Evolutionary conservation across 257 asterid species (phyloP).

Genomic region (Solanum pennellii): DNA sequence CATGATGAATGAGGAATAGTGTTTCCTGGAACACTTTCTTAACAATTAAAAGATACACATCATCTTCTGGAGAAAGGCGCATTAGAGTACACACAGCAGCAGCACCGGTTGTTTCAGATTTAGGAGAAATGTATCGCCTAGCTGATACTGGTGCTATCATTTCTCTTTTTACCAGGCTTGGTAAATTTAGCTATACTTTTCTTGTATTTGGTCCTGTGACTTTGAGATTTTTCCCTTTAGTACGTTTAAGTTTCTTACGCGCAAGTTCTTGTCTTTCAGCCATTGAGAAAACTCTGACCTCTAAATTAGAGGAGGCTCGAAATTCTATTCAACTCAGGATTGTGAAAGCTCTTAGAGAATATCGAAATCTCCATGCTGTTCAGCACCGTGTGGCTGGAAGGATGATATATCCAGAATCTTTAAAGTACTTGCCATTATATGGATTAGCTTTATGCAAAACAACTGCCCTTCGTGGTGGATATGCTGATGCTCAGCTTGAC

Average conservation of each 20-base stretch:
- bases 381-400: constrained; percentile 84
- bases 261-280: constrained; percentile 42
- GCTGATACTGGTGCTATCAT: constrained; percentile 89
- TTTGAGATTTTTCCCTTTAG: background rate
- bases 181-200: constrained; percentile 22
- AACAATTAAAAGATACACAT: constrained; percentile 72
- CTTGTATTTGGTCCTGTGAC: background rate
- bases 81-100: constrained; percentile 97
- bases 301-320: constrained; percentile 90
- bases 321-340: constrained; percentile 60
- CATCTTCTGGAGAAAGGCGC: constrained; percentile 97
- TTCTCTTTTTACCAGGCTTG: constrained; percentile 83
- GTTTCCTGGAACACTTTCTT: constrained; percentile 21
- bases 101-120: constrained; percentile 90
- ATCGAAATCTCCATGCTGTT: constrained; percentile 85
- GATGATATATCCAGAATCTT: constrained; percentile 88
- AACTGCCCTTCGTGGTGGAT: constrained; percentile 83
- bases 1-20: background rate
- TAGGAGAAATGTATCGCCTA: constrained; percentile 89
- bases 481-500: constrained; percentile 67
- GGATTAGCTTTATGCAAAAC: constrained; percentile 72
- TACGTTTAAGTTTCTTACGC: background rate
- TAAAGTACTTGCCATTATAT: constrained; percentile 55
- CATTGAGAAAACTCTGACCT: constrained; percentile 75
- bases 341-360: constrained; percentile 86